Evolutionary conservation across 2,329 filamentous ascomycete species (phyloP).

Genomic region (Teratosphaeria nubilosa): DNA sequence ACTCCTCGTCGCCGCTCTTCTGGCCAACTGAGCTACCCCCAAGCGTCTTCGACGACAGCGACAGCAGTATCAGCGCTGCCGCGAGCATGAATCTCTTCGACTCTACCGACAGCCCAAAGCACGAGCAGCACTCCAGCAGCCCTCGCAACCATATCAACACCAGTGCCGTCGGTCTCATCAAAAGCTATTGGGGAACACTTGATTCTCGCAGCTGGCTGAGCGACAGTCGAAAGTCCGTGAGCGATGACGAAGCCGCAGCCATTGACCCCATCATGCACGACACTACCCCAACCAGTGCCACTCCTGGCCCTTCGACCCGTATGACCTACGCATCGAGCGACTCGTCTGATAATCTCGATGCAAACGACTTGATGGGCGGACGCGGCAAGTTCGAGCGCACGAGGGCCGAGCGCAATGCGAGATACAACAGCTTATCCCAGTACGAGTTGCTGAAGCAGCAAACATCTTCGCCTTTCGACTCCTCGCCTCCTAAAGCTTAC

Average conservation of each 20-base stretch:
- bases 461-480: not conserved
- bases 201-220: not conserved
- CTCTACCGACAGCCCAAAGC: not conserved
- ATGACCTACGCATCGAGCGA: not conserved
- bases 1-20: not conserved
- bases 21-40: not conserved
- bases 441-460: not conserved
- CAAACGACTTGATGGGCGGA: slow-evolving; percentile 13
- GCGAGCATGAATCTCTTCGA: not conserved
- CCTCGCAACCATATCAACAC: not conserved
- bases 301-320: not conserved
- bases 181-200: not conserved
- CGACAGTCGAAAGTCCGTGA: not conserved
- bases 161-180: not conserved
- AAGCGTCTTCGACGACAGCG: not conserved
- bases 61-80: not conserved
- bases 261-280: not conserved
- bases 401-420: slow-evolving; percentile 18
- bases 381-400: slow-evolving; percentile 13
- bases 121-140: not conserved
- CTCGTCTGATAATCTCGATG: not conserved
- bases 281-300: not conserved
- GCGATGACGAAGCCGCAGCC: not conserved
- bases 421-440: slow-evolving; percentile 16
- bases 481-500: not conserved